A percentile compares a stretch with the other conserved stretches of the same genome.
Conservation (phyloP, 768 basidiomycete genomes). For the Mycena filopes region DNA sequence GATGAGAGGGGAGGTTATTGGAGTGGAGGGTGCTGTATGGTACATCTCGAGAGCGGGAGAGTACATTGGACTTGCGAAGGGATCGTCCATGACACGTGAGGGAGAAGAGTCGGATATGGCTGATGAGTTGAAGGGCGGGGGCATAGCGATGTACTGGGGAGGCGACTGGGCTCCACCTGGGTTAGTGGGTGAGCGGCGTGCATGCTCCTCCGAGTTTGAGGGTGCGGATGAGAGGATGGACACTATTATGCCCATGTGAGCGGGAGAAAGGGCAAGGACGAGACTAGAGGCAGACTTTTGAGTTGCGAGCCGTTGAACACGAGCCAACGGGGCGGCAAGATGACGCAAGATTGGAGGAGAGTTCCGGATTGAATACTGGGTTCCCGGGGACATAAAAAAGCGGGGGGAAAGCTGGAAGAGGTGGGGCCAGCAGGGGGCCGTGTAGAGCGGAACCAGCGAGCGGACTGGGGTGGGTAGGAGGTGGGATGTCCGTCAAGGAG, state of each 20-base stretch:
- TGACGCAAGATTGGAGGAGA: constrained; percentile 30
- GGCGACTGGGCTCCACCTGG: constrained; percentile 33
- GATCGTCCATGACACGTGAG: constrained; percentile 45
- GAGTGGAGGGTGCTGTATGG: constrained; percentile 61
- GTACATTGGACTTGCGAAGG: constrained; percentile 47
- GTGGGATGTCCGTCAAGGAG: constrained; percentile 16
- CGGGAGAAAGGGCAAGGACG: constrained; percentile 1
- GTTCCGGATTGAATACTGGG: constrained; percentile 9
- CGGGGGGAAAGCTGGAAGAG: not conserved
- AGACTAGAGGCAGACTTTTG: constrained; percentile 20
- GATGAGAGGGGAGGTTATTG: constrained; percentile 46
- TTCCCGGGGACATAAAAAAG: constrained; percentile 29
- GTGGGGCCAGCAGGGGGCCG: constrained; percentile 10
- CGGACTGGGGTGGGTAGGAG: constrained; percentile 1
- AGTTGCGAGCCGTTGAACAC: constrained; percentile 27
- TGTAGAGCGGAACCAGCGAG: constrained; percentile 15
- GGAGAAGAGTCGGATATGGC: constrained; percentile 45
- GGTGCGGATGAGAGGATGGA: constrained; percentile 17
- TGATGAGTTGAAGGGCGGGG: constrained; percentile 45
- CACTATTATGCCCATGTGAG: constrained; percentile 35
- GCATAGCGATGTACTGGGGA: constrained; percentile 47
- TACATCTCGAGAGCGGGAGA: constrained; percentile 53
- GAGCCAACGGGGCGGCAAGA: constrained; percentile 33
- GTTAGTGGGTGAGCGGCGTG: constrained; percentile 33
- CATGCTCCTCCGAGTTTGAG: constrained; percentile 15